Base-by-base conservation (phyloP, 1,284 basidiomycete genomes). In the Heliocybe sulcata region DNA sequence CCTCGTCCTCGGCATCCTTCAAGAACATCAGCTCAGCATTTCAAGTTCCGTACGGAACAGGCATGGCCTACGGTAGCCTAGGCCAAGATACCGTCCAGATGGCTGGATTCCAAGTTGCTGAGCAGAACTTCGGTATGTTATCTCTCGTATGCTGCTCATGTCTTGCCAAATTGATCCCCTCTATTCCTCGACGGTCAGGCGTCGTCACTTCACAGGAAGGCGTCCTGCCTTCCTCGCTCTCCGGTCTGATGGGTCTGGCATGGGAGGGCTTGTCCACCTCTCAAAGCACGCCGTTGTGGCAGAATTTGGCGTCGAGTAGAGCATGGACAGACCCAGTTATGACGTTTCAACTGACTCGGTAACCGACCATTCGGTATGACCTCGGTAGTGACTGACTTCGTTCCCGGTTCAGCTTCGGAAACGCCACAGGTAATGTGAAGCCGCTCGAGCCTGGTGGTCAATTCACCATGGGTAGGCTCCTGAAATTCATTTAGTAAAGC, bases 291-390 rank as follows among this genome's bases (percentile, higher is more conserved):
- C 69, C 69, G 10, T 66, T 69, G 57, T 69, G 68, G 45, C 25
- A 79, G 63, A 60, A 64, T 6, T 64, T 80, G 0, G 72, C 71
- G 3, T 45, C 62, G 10, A 60, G 59, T 12, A 65, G 64, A 49
- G 33, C 62, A 55, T 69, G 69, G 69, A 57, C 60, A 27, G 57
- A 67, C 14, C 61, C 68, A 3, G 60, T 71, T 53, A 73, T 79
- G 65, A 70, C 68, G 6, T 72, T 78, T 61, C 10, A 8, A 23
- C 52, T 26, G 3, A 35, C 33, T 16, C 33, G 33, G 33, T 35
- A 35, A 35, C 16, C 16, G 9, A 9, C 33, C 33, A 9, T 35
- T 35, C 9, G 9, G 16, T 35, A 35, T 16, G 16, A 35, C 33
- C 33, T 35, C 16, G 9, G 9, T 9, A 35, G 9, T 16, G 33